Evolutionary conservation across 2,329 filamentous ascomycete species (phyloP), one percentile per base, ranked within the genome.

Genomic region (Raffaelea deltoideospora): DNA sequence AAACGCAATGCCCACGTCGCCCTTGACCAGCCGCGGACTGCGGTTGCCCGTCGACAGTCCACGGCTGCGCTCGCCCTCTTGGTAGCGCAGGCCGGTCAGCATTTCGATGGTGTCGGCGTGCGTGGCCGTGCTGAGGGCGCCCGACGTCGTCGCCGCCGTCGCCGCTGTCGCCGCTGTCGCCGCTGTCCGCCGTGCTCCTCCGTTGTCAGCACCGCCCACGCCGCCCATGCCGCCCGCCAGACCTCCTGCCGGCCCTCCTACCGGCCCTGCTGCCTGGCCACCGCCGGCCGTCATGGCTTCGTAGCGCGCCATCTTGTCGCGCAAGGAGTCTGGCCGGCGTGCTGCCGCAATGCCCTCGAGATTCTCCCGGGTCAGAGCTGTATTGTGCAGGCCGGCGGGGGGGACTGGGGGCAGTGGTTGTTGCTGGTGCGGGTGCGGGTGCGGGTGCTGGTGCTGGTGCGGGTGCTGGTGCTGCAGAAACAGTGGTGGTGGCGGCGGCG

Each of bases 71-170:
- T 96, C 88, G 33, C 87, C 88, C 46, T 94, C 84, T 15, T 79
- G 71, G 53, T 94, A 95, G 37, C 81, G 72, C 39, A 95, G 61
- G 5, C 88, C 88, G 0, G 88, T 96, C 42, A 95, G 67, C 71
- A 94, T 85, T 55, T 95, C 87, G 44, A 96, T 93, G 1, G 79
- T 84, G 45, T 94, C 85, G 5, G 84, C 74, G 48, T 88, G 83
- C 0, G 54, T 77, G 20, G 72, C 64, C n/a, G 35, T 30, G 29
- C 31, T 23, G 20, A 35, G 20, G 18, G 10, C 26, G 4, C 32
- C 36, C 20, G 23, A 11, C 14, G 22, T 19, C 30, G 19, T 13
- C 15, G 18, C n/a, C 24, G 19, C 33, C 13, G 22, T 15, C 11
- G 8, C 20, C 21, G 18, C 14, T 21, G 17, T 22, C 31, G 31